phyloP scores from a whole-genome alignment of 768 basidiomycete genomes.

The Chalciporus sphaerocephalus region DNA sequence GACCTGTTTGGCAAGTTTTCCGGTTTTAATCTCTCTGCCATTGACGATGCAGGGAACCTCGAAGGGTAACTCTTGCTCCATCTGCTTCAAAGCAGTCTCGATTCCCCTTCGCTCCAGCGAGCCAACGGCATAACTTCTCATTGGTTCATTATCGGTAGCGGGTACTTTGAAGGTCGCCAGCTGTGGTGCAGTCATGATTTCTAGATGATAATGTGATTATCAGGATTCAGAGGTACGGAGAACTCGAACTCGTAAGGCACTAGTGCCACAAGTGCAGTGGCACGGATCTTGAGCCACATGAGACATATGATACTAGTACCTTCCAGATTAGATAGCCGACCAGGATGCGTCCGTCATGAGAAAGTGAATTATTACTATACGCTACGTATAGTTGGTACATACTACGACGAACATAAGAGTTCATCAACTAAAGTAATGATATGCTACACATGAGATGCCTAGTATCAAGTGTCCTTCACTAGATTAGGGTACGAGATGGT shows the following conservation, averaged over 20 bases:
- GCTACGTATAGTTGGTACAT: background rate
- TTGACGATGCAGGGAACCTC: constrained; percentile 93
- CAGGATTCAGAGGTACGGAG: background rate
- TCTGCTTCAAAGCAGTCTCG: constrained; percentile 66
- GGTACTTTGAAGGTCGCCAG: constrained; percentile 87
- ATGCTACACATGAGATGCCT: background rate
- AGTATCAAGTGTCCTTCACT: background rate
- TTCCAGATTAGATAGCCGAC: background rate
- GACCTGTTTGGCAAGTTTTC: constrained; percentile 70
- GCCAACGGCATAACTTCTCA: constrained; percentile 77
- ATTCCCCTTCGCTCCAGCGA: constrained; percentile 74
- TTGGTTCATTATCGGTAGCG: constrained; percentile 85
- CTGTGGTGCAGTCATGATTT: constrained; percentile 61
- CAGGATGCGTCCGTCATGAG: background rate
- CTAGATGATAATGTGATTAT: constrained; percentile 6
- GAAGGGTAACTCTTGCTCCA: constrained; percentile 81
- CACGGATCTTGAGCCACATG: constrained; percentile 15
- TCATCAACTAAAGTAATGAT: background rate
- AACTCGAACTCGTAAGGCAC: background rate
- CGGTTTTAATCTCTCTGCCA: constrained; percentile 80
- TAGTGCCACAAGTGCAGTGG: background rate
- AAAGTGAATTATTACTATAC: background rate
- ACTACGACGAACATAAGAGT: background rate
- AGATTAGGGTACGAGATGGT: background rate
- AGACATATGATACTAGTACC: no score